Evolutionary conservation across 2,329 filamentous ascomycete genomes (phyloP).

Genomic region (Fonsecaea pugnacius): DNA sequence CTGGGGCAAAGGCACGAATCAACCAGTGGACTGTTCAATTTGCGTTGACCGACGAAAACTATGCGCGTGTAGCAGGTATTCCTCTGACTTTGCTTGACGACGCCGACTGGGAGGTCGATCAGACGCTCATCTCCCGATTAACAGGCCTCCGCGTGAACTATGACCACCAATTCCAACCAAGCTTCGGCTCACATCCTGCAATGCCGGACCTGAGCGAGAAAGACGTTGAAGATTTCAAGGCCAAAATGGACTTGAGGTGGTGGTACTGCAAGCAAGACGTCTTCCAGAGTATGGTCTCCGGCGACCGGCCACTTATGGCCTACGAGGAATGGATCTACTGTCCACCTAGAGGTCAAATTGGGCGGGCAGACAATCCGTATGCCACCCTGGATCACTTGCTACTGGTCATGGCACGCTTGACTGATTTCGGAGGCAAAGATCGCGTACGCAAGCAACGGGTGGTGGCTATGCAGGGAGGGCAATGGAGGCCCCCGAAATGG

Average conservation of each 20-base stretch:
- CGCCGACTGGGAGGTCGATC: slow-evolving; percentile 57
- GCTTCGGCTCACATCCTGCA: slow-evolving; percentile 18
- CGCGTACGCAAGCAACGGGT: slow-evolving; percentile 75
- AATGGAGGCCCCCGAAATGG: slow-evolving; percentile 54
- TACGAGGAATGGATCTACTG: slow-evolving; percentile 84
- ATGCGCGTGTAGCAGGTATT: slow-evolving; percentile 40
- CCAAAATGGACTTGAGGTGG: slow-evolving; percentile 86
- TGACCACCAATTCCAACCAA: slow-evolving; percentile 55
- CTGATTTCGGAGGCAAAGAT: slow-evolving; percentile 78
- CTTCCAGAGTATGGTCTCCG: slow-evolving; percentile 87
- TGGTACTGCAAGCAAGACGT: slow-evolving; percentile 95
- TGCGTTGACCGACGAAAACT: slow-evolving; percentile 30
- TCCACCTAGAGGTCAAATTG: slow-evolving; percentile 79
- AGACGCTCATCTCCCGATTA: slow-evolving; percentile 61
- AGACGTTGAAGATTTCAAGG: slow-evolving; percentile 80
- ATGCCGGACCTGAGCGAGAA: slow-evolving; percentile 46
- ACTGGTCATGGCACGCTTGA: slow-evolving; percentile 77
- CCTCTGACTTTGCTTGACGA: slow-evolving; percentile 50
- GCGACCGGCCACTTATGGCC: slow-evolving; percentile 81
- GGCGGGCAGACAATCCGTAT: slow-evolving; percentile 76
- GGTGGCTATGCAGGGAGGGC: slow-evolving; percentile 62
- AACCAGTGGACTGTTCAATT: slow-evolving; percentile 41
- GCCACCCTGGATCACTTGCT: slow-evolving; percentile 88
- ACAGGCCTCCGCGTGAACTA: slow-evolving; percentile 63
- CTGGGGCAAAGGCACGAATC: slow-evolving; percentile 49